phyloP scores from a whole-genome alignment of 768 basidiomycete species.

The Steccherinum ochraceum region DNA sequence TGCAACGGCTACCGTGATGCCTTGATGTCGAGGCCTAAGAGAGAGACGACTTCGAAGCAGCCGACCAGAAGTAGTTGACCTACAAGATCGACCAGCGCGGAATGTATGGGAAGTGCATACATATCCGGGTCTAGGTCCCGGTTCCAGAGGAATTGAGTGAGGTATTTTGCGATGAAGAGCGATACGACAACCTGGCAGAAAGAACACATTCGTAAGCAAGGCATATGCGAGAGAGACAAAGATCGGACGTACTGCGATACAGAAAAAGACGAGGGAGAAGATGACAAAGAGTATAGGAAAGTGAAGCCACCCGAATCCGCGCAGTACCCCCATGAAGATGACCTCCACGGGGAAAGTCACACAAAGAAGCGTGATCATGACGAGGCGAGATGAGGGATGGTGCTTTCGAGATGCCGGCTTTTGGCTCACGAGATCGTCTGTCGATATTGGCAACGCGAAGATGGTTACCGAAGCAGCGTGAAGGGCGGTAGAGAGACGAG shows the following conservation, averaged over 20 bases:
- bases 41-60: constrained; percentile 63
- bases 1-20: constrained; percentile 48
- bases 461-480: constrained; percentile 48
- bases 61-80: constrained; percentile 76
- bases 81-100: constrained; percentile 79
- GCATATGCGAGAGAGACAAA: not conserved
- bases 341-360: constrained; percentile 80
- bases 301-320: constrained; percentile 70
- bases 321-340: constrained; percentile 63
- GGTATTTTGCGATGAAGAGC: constrained; percentile 52
- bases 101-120: constrained; percentile 91
- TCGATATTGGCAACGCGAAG: constrained; percentile 15
- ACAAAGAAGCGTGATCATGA: constrained; percentile 61
- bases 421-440: constrained; percentile 2
- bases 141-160: constrained; percentile 78
- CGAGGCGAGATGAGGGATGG: constrained; percentile 40
- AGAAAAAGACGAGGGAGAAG: constrained; percentile 66
- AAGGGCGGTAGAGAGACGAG: constrained; percentile 82
- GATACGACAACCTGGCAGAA: constrained; percentile 58
- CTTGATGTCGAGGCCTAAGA: constrained; percentile 29
- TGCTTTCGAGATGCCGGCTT: constrained; percentile 8
- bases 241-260: constrained; percentile 58
- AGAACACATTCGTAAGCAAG: not conserved
- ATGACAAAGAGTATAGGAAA: constrained; percentile 64
- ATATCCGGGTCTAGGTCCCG: constrained; percentile 80